Evolutionary conservation across 1,284 basidiomycete genomes (phyloP), one percentile per base, ranked within the genome.

Genomic region (Moniliophthora roreri): DNA sequence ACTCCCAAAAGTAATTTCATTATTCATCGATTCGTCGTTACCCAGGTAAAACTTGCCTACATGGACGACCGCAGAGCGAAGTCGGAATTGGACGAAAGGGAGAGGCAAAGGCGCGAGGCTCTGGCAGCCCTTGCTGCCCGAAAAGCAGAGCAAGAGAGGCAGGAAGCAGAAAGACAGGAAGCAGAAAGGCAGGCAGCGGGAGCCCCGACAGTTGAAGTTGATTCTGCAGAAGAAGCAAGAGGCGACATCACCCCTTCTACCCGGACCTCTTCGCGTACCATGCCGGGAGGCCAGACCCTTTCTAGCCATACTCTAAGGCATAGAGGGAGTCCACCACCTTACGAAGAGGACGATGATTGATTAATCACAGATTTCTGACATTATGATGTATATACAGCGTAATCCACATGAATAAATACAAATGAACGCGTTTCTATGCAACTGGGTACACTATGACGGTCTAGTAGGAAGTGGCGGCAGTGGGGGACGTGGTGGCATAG

Each of bases 31-130:
- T 26, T 46, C 1, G 11, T 40, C 39, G 39, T 21, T 21, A 40
- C 9, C 5, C 55, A 91, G 89, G 81, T 87, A 13, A 87, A 84
- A 64, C 67, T 87, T 40, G 84, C 85, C 1, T 90, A 81, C 64
- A 75, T 89, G 62, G 89, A 92, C 52, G 89, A 92, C 64, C 78
- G 89, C 45, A 82, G 76, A 63, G 68, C 71, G 3, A 83, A 82
- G 62, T 65, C 69, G 59, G 53, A 78, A 54, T 67, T 67, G 5
- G 82, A 88, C 56, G 73, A 84, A 62, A 74, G 79, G 57, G 87
- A 91, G 59, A 79, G 69, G 61, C 70, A 79, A 56, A 66, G 64
- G 49, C 72, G 84, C 44, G 70, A 69, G 46, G 79, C 75, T 24
- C 72, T 76, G 34, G 74, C 71, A 10, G 55, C 62, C 5, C 47